Evolutionary conservation across 2,329 filamentous ascomycete genomes (phyloP), one percentile per base, ranked within the genome.

Genomic region (Pseudocercospora cruenta): DNA sequence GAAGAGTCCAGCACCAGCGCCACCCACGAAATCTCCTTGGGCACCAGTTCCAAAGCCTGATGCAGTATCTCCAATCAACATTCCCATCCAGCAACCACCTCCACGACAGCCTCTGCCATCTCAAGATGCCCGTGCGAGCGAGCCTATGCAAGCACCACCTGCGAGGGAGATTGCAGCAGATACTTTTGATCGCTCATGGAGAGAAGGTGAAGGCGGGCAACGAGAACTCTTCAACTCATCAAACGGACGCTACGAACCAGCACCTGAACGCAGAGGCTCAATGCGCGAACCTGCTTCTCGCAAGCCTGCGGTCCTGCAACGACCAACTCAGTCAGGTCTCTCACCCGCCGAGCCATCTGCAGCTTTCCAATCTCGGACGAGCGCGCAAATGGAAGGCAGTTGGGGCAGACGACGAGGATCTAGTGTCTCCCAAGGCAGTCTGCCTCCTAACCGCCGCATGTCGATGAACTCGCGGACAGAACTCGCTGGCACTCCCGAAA

Each of bases 171-270:
- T 97, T 69, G 92, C 93, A 5, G 91, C 94, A 0, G 95, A 98
- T 78, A 94, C 97, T 71, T 98, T 97, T 75, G 96, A 90, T 77
- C 87, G 95, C 68, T 88, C 90, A 36, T 96, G 92, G 90, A 87
- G 91, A 73, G 93, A 97, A 57, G 71, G 73, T 68, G 86, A 89
- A 4, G 83, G 86, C 63, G 89, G 87, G 68, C 58, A 47, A 36
- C 85, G 91, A 64, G 94, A 98, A 78, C 83, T 98, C 0, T 98
- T 89, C 81, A 97, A 98, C 77, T 96, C 94, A n/a, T 91, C 96
- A 63, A 97, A 93, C 62, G 94, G 94, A 19, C 90, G 93, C 59
- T 96, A 97, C 72, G 94, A 98, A 76, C 93, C 94, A 16, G 94
- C 94, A 3, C 83, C 86, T 60, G 93, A 97, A 63, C 89, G 93